Percentiles rank a stretch among this genome's conserved stretches.
Conservation (phyloP, 2,329 filamentous ascomycete genomes). For the Madurella mycetomatis region DNA sequence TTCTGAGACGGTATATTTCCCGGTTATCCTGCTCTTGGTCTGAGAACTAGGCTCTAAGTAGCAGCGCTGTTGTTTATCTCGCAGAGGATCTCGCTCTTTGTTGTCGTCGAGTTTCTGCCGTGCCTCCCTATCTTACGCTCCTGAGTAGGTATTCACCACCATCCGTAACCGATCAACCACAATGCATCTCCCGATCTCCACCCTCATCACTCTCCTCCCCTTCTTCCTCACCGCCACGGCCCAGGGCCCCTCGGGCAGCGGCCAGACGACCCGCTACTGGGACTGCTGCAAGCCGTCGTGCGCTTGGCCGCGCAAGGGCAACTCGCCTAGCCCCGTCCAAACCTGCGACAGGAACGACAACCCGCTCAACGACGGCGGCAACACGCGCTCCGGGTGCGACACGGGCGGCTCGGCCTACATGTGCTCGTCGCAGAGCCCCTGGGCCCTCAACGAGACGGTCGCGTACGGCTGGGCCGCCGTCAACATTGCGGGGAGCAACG, state of each 20-base stretch:
- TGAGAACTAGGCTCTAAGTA: neutral
- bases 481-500: constrained; percentile 39
- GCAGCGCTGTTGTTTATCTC: neutral
- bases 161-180: neutral
- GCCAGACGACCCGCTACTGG: constrained; percentile 38
- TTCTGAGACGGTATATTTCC: neutral
- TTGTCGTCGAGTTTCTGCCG: neutral
- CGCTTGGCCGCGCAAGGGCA: constrained; percentile 48
- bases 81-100: neutral
- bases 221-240: constrained; percentile 20
- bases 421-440: constrained; percentile 49
- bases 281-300: constrained; percentile 60
- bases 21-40: neutral
- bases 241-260: constrained; percentile 27
- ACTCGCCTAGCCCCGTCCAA: constrained; percentile 36
- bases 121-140: neutral
- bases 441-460: constrained; percentile 45
- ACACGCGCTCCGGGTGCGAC: constrained; percentile 34
- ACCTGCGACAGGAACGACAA: constrained; percentile 48
- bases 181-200: constrained; percentile 25
- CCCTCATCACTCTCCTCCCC: constrained; percentile 23
- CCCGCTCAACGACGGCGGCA: constrained; percentile 39
- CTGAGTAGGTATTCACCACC: neutral
- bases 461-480: constrained; percentile 54
- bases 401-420: constrained; percentile 48